These are phyloP conservation scores for Rosa multiflora DNA, from an alignment of 306 rosid species.

Conservation along the genomic window DNA sequence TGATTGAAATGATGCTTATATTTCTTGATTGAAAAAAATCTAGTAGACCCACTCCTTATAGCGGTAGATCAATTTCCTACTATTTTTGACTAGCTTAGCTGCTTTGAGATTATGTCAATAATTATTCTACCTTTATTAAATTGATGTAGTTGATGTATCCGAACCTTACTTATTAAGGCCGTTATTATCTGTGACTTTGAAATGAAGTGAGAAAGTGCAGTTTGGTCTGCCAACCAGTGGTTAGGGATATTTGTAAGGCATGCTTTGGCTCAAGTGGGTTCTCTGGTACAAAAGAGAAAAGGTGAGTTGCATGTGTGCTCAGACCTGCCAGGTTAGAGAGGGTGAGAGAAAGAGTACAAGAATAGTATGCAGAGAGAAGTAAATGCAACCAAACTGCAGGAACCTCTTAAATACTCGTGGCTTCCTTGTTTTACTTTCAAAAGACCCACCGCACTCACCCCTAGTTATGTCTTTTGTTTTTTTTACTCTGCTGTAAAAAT, in stretches of 20 bases:
- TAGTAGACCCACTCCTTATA: no score
- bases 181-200: no score
- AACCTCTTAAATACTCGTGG: conserved; percentile 24
- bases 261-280: conserved; percentile 23
- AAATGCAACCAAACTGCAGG: conserved; percentile 39
- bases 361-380: conserved; percentile 28
- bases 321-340: conserved; percentile 20
- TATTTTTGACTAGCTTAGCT: no score
- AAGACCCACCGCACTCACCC: neutral
- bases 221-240: neutral
- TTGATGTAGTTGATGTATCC: no score
- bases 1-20: neutral
- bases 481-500: neutral
- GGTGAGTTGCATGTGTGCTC: conserved; percentile 28
- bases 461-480: neutral
- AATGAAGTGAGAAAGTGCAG: neutral
- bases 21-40: no score
- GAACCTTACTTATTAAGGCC: no score
- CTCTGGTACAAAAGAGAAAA: conserved; percentile 15
- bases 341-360: conserved; percentile 2
- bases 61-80: no score
- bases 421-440: neutral
- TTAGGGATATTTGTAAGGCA: conserved; percentile 10
- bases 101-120: no score
- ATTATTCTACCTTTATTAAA: no score